phyloP scores from a whole-genome alignment of 441 rosid species.

The Lagerstroemia fauriei region DNA sequence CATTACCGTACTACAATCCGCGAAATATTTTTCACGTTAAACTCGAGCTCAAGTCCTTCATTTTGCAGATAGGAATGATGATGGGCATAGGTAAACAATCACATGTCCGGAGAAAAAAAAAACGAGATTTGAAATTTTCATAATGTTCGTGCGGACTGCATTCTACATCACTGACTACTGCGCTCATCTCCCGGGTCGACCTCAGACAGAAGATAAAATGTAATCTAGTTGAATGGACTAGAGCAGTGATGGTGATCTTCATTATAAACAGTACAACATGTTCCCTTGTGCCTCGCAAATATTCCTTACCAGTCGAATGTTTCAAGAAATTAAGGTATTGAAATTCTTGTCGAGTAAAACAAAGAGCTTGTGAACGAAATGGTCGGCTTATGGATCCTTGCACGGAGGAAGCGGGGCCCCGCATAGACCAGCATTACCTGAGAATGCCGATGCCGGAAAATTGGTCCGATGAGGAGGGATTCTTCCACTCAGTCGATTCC shows the following conservation, averaged over 20 bases:
- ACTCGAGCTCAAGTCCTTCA: too few species aligned
- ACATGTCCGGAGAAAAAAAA: too few species aligned
- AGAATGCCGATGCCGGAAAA: slow-evolving; percentile 46
- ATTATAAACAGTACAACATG: too few species aligned
- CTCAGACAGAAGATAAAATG: background rate
- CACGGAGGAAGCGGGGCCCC: slow-evolving; percentile 61
- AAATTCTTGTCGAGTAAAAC: too few species aligned
- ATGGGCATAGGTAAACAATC: too few species aligned
- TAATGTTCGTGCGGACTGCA: too few species aligned
- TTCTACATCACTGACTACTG: too few species aligned
- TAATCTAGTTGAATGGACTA: background rate
- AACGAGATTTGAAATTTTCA: too few species aligned
- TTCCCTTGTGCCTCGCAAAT: background rate
- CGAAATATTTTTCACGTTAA: too few species aligned
- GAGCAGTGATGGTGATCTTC: background rate
- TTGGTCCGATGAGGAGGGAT: slow-evolving; percentile 45
- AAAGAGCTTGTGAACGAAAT: background rate
- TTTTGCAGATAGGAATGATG: too few species aligned
- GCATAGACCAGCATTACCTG: slow-evolving; percentile 48
- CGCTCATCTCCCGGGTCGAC: too few species aligned
- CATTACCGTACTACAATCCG: too few species aligned
- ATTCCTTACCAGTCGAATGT: background rate
- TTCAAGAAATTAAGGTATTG: background rate
- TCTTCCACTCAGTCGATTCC: slow-evolving; percentile 41
- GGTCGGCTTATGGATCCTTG: background rate